phyloP scores from a whole-genome alignment of 257 asterid genomes.

The Cordia subcordata region DNA sequence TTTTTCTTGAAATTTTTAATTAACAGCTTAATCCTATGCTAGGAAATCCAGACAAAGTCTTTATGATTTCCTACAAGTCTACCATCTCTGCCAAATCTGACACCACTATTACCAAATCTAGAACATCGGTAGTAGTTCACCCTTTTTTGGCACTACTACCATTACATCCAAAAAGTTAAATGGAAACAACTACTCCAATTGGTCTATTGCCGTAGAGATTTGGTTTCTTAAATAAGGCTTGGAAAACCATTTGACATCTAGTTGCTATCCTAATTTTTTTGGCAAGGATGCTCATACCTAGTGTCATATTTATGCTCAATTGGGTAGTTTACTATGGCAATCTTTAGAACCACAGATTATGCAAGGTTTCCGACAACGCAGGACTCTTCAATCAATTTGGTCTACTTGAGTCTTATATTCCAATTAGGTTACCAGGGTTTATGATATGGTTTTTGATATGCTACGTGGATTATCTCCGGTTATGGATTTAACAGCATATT shows the following conservation, averaged over 20 bases:
- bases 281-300: neutral
- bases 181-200: neutral
- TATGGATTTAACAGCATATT: too few relatives aligned
- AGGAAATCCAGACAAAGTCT: too few relatives aligned
- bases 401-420: neutral
- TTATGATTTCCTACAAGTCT: too few relatives aligned
- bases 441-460: slow-evolving; percentile 1
- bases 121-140: too few relatives aligned
- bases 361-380: neutral
- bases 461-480: neutral
- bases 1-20: too few relatives aligned
- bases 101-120: too few relatives aligned
- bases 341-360: neutral
- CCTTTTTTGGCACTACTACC: neutral
- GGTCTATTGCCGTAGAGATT: neutral
- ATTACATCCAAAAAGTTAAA: neutral
- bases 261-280: neutral
- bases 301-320: neutral
- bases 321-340: slow-evolving; percentile 2
- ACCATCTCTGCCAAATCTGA: too few relatives aligned
- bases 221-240: slow-evolving; percentile 6
- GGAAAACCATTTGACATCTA: neutral
- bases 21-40: too few relatives aligned
- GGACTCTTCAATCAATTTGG: neutral
- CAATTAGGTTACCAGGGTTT: neutral